These are phyloP conservation scores for Echeveria elegans DNA, from an alignment of 164 flowering plant species.

Conservation along the genomic window DNA sequence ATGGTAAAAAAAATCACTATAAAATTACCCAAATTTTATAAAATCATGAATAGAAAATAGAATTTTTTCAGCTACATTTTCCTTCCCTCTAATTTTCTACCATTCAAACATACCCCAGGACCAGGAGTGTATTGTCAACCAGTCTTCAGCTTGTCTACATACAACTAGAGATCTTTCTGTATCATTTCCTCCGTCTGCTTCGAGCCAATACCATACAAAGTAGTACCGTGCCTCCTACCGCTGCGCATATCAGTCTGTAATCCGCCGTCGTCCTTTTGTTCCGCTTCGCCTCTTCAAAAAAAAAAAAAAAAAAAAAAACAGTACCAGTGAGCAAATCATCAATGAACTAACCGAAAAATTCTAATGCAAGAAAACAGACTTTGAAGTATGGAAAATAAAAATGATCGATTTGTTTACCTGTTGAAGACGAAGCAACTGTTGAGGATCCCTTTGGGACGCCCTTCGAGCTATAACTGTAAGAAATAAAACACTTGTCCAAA, in stretches of 20 bases:
- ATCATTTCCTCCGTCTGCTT: constrained; percentile 40
- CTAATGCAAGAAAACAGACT: too few relatives aligned
- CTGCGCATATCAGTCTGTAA: constrained; percentile 86
- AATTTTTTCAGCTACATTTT: too few relatives aligned
- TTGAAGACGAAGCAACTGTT: constrained; percentile 19
- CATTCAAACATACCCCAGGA: too few relatives aligned
- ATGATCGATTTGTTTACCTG: background rate
- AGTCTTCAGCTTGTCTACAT: too few relatives aligned
- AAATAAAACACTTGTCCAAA: constrained; percentile 64
- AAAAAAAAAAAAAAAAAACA: background rate
- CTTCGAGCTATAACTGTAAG: constrained; percentile 60
- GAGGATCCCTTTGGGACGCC: constrained; percentile 46
- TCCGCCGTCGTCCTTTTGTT: constrained; percentile 87
- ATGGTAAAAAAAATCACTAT: too few relatives aligned
- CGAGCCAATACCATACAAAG: constrained; percentile 60
- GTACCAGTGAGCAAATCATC: background rate
- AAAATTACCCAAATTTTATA: too few relatives aligned
- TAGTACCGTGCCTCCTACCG: constrained; percentile 63
- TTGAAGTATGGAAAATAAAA: too few relatives aligned
- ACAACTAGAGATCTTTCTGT: too few relatives aligned
- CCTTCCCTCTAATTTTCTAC: too few relatives aligned
- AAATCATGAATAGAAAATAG: too few relatives aligned
- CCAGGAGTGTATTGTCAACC: too few relatives aligned
- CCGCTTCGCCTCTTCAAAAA: constrained; percentile 35
- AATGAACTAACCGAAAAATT: too few relatives aligned